These are phyloP conservation scores for Salvia sclarea DNA, from an alignment of 305 asterid species.

Conservation along the genomic window DNA sequence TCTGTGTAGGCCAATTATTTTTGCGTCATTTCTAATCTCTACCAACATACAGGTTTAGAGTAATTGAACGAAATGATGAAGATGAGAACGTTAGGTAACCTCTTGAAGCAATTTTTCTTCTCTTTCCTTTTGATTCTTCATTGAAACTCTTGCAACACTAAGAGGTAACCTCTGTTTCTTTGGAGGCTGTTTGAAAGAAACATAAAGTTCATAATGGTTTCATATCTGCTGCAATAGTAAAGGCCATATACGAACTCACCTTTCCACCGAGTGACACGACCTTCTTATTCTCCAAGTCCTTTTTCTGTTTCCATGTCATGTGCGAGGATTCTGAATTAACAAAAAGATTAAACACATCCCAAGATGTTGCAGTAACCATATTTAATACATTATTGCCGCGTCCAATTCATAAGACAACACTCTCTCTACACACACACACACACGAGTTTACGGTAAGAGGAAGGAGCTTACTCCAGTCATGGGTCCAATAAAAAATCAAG, in stretches of 20 bases:
- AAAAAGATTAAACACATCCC: neutral
- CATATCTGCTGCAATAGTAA: neutral
- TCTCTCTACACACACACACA: neutral
- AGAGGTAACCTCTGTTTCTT: conserved; percentile 84
- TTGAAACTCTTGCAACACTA: conserved; percentile 66
- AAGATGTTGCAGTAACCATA: neutral
- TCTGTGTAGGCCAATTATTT: conserved; percentile 44
- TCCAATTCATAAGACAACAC: too few relatives aligned
- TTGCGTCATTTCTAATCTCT: neutral
- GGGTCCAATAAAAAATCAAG: neutral
- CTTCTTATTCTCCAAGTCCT: conserved; percentile 76
- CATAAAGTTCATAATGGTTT: conserved; percentile 9
- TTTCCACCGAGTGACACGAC: conserved; percentile 90
- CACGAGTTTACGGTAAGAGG: neutral
- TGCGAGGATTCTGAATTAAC: conserved; percentile 51
- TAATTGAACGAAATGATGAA: neutral
- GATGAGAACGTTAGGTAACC: conserved; percentile 41
- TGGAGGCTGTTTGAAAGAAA: conserved; percentile 52
- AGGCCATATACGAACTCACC: conserved; percentile 37
- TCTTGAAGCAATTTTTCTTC: conserved; percentile 62
- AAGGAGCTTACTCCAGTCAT: neutral
- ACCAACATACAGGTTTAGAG: neutral
- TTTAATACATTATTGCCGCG: neutral
- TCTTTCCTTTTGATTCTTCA: conserved; percentile 85
- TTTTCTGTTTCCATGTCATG: conserved; percentile 85